Evolutionary conservation across 2,329 filamentous ascomycete genomes (phyloP).

Genomic region (Arthrobotrys iridis): DNA sequence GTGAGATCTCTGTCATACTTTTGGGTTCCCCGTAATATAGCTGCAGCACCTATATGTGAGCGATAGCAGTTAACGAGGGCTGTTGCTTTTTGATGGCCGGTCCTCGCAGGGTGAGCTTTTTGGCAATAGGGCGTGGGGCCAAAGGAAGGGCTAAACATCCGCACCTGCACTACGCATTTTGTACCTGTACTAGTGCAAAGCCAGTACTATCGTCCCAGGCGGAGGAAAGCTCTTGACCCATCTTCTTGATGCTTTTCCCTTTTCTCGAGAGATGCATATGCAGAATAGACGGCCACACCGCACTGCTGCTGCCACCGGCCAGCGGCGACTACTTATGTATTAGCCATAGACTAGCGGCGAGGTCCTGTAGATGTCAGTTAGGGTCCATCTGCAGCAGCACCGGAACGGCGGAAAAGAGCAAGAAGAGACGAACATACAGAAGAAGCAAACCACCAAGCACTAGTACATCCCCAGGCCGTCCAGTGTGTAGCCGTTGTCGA

Average conservation of each 20-base stretch:
- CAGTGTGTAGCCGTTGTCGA: conserved; percentile 31
- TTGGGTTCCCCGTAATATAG: conserved; percentile 43
- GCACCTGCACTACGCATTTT: conserved; percentile 29
- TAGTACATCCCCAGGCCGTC: not conserved
- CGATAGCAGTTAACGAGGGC: conserved; percentile 23
- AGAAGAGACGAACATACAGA: conserved; percentile 45
- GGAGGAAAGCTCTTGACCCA: not conserved
- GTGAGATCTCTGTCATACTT: conserved; percentile 27
- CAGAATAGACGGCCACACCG: conserved; percentile 19
- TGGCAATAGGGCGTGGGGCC: conserved; percentile 21
- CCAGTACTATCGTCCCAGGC: not conserved
- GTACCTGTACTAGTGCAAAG: conserved; percentile 34
- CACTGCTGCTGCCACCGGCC: not conserved
- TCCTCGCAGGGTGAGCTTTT: conserved; percentile 28
- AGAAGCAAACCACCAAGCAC: conserved; percentile 26
- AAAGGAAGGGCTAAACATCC: conserved; percentile 33
- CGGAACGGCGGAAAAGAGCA: conserved; percentile 33
- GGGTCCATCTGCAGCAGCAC: conserved; percentile 23
- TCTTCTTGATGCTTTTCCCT: not conserved
- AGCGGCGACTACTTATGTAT: no score
- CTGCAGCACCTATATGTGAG: conserved; percentile 44
- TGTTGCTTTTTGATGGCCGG: conserved; percentile 44
- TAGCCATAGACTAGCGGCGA: not conserved
- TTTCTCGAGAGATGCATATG: conserved; percentile 47
- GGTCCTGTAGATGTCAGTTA: not conserved